A percentile compares a stretch with the other conserved stretches of the same genome.
phyloP scores from a whole-genome alignment of 345 rosid species.

The Laguncularia racemosa region DNA sequence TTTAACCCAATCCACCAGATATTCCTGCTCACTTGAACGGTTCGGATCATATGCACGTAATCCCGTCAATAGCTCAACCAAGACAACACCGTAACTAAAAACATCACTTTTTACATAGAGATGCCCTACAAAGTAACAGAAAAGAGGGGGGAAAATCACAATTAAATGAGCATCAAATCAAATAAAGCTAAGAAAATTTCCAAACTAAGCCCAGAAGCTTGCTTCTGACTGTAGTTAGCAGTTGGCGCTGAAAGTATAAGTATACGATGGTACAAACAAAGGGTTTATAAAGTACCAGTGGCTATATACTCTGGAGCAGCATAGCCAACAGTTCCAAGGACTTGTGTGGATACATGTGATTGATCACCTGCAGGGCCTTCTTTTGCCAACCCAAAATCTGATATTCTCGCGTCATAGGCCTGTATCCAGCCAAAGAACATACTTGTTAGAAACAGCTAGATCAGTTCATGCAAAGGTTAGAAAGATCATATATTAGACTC shows the following conservation, averaged over 20 bases:
- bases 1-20: slow-evolving; percentile 13
- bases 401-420: slow-evolving; percentile 9
- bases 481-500: no score
- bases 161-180: no score
- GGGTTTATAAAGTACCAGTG: slow-evolving; percentile 10
- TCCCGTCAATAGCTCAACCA: slow-evolving; percentile 16
- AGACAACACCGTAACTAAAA: slow-evolving; percentile 16
- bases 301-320: slow-evolving; percentile 17
- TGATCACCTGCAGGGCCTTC: slow-evolving; percentile 3
- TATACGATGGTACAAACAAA: accelerated
- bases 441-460: background rate
- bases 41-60: slow-evolving; percentile 5
- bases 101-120: slow-evolving; percentile 13
- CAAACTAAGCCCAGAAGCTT: background rate
- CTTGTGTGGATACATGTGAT: slow-evolving; percentile 10
- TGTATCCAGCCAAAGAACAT: background rate
- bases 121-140: slow-evolving; percentile 5
- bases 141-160: no score
- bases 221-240: background rate
- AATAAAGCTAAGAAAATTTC: background rate
- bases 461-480: background rate
- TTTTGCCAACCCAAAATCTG: slow-evolving; percentile 18
- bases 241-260: background rate
- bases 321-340: slow-evolving; percentile 13
- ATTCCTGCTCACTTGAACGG: background rate